A percentile compares a stretch with the other conserved stretches of the same genome.
Conservation (phyloP, 805 yeast genomes). For the Ogataea kodamae region DNA sequence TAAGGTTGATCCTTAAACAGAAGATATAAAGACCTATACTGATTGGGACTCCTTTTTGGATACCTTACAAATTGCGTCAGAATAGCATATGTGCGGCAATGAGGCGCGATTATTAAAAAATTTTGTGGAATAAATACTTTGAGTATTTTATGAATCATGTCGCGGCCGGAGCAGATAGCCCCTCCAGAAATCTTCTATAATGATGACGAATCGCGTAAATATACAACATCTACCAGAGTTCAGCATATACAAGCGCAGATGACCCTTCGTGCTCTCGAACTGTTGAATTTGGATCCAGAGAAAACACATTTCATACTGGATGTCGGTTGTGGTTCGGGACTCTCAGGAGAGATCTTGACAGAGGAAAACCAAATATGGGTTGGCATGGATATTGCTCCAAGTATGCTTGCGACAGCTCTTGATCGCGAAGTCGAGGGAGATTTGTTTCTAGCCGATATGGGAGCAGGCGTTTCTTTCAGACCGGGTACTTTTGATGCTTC, state of each 20-base stretch:
- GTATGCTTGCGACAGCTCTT: constrained; percentile 92
- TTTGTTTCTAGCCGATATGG: constrained; percentile 86
- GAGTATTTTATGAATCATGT: constrained; percentile 45
- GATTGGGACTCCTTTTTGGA: constrained; percentile 1
- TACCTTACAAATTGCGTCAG: background rate
- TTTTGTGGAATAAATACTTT: constrained; percentile 4
- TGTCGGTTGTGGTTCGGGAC: constrained; percentile 96
- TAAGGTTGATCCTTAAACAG: background rate
- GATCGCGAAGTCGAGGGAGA: constrained; percentile 95
- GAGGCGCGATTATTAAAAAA: constrained; percentile 4
- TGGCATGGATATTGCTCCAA: constrained; percentile 94
- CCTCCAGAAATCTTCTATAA: constrained; percentile 96
- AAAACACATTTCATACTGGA: constrained; percentile 72
- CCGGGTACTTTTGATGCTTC: constrained; percentile 98
- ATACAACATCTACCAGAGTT: constrained; percentile 91
- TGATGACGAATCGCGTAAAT: constrained; percentile 84
- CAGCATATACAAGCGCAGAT: constrained; percentile 98
- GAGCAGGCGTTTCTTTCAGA: constrained; percentile 89
- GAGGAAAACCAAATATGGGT: constrained; percentile 95
- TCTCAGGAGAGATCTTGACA: constrained; percentile 87
- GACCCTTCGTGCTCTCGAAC: constrained; percentile 91
- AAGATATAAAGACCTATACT: no score
- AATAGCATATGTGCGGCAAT: constrained; percentile 1
- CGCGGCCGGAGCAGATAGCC: constrained; percentile 94
- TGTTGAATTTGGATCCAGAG: constrained; percentile 67